Base-by-base conservation (phyloP, 2,329 filamentous ascomycete genomes). In the Ceratocystis alfenasii region DNA sequence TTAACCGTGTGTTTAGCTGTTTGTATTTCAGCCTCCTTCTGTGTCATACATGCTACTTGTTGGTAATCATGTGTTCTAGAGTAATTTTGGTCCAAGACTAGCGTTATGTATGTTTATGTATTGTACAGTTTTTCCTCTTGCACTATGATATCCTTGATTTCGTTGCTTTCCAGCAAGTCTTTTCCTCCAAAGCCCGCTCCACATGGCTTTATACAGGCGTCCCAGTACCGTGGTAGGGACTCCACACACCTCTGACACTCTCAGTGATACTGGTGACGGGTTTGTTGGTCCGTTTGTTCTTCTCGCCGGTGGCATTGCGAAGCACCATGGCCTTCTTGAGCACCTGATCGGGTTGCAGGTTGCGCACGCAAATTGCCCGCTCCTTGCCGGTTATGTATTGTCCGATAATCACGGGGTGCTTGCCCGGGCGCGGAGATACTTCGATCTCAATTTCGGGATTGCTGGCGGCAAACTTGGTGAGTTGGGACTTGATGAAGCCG, bases 391-490 rank as follows among this genome's bases (percentile, higher is more conserved):
- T 97, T 80, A 97, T 90, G 78, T 95, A 99, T 76, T 90, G 83
- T 67, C 90, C 94, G 71, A 87, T 85, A 72, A 99, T 85, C 69
- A 96, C 84, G 46, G 94, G 94, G 76, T 97, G 93, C 74, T 88
- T 88, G 71, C 86, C 81, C n/a, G 92, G 93, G 70, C 92, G 87
- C 20, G 93, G 94, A 48, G 92, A 95, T 68, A 99, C 85, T 72
- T 85, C 85, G 77, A 99, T 90, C 78, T 97, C 92, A 80, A 97
- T 86, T 75, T 90, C 84, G 36, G 93, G 91, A 77, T 96, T 89
- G 71, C 82, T 78, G 71, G 83, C 79, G 65, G 92, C 92, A 78
- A 99, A 96, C 70, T 81, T 78, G 62, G 87, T 80, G 67, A 96
- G 87, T 53, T 83, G 79, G 69, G 86, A 81, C 75, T 88, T 87